A percentile compares a stretch with the other conserved stretches of the same genome.
These are phyloP conservation scores for Monosporascus sp. DNA, from an alignment of 2,329 filamentous ascomycete genomes.

Conservation along the genomic window DNA sequence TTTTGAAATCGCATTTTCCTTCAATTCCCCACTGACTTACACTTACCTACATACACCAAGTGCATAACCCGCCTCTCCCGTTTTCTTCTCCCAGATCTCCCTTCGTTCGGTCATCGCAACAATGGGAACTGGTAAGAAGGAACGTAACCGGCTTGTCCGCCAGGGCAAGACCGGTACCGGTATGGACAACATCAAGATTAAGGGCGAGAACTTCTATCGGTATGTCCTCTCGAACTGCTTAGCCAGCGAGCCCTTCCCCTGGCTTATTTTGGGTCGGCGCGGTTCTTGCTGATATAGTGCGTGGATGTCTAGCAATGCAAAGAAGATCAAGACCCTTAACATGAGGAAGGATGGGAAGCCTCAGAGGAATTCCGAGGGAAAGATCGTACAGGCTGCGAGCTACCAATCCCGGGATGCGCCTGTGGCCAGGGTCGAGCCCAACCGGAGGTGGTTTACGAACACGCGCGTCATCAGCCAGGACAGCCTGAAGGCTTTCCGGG, in stretches of 20 bases:
- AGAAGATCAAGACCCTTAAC: slow-evolving; percentile 83
- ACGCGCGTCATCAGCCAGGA: slow-evolving; percentile 86
- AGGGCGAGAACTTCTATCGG: slow-evolving; percentile 99
- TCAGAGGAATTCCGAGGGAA: slow-evolving; percentile 73
- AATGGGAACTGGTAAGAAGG: slow-evolving; percentile 93
- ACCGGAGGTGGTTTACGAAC: slow-evolving; percentile 97
- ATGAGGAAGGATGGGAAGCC: slow-evolving; percentile 86
- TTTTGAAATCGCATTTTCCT: neutral
- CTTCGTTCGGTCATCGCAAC: slow-evolving; percentile 20
- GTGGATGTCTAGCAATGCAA: slow-evolving; percentile 49
- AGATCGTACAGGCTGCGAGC: slow-evolving; percentile 76
- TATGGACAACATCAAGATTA: slow-evolving; percentile 84
- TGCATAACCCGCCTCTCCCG: neutral
- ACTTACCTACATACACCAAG: neutral
- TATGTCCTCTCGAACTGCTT: slow-evolving; percentile 24
- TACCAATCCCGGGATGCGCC: slow-evolving; percentile 81
- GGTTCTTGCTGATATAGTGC: slow-evolving; percentile 4
- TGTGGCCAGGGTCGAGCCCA: slow-evolving; percentile 84
- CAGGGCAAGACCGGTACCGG: slow-evolving; percentile 82
- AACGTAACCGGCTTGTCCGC: slow-evolving; percentile 73
- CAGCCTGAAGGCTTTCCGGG: slow-evolving; percentile 77
- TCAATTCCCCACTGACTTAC: neutral
- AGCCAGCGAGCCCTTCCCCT: no score
- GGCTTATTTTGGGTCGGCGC: slow-evolving; percentile 13
- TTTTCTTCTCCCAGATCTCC: neutral